Evolutionary conservation across 140 eudicot species (phyloP), one percentile per base, ranked within the genome.

Genomic region (Flaveria floridana): DNA sequence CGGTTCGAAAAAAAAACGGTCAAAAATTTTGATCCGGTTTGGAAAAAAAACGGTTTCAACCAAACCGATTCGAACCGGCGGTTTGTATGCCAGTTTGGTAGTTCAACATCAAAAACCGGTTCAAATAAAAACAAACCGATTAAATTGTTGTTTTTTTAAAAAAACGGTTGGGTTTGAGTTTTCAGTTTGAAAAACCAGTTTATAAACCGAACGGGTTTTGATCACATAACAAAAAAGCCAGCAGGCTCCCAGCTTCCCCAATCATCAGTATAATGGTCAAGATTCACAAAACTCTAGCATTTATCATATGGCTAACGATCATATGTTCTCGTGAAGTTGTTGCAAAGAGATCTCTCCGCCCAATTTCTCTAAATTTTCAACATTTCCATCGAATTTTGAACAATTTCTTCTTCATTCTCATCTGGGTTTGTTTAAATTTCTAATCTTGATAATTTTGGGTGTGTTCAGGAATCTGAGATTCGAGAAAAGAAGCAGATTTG

Each of bases 401-500:
- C 15, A 30, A 62, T 11, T 25, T 62, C 3, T 18, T 53, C 25
- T 16, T 53, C 61, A 16, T 53, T 53, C 21, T 28, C 42, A 16
- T 23, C 3, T 30, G 11, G 34, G 71, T 65, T 37, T 7, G 28
- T 65, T 23, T 10, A 23, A 23, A 23, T 59, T 59, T 59, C 66
- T 59, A 9, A 23, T 59, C 25, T 59, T 25, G 6, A 2, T 14
- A 25, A 3, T 15, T 0, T 3, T 23, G 19, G 37, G 28, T 76
- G 26, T 53, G 15, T 20, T 34, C 76, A 89, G 95, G 95, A 88
- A 6, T 55, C 66, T 23, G 25, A 23, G 59, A 82, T 84, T 78
- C 76, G 83, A 56, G 78, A 65, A 75, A 89, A 58, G 83, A 89
- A 89, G 71, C 73, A 69, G 68, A 78, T 78, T 53, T 89, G 95